These are phyloP conservation scores for Pseudocercospora eumusae DNA, from an alignment of 2,329 filamentous ascomycete genomes.

Conservation along the genomic window DNA sequence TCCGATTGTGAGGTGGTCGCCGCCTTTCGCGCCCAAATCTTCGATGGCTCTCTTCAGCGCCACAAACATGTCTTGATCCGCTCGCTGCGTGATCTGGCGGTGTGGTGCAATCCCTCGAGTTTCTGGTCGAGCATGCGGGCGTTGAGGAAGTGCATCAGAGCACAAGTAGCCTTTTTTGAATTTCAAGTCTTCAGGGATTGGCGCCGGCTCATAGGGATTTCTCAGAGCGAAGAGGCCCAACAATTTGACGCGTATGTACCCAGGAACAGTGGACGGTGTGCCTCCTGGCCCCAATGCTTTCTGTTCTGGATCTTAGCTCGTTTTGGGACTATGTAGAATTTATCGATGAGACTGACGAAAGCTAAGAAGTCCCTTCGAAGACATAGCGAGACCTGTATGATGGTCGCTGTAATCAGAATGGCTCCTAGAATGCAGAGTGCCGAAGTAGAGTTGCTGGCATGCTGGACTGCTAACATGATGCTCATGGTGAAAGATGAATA, in stretches of 20 bases:
- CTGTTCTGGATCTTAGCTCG: constrained; percentile 12
- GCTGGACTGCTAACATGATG: not conserved
- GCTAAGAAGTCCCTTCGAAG: constrained; percentile 10
- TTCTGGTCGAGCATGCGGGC: constrained; percentile 63
- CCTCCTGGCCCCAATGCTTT: constrained; percentile 73
- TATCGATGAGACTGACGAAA: not conserved
- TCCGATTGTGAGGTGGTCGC: constrained; percentile 51
- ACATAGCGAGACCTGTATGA: not conserved
- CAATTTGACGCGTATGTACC: constrained; percentile 73
- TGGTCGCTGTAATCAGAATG: not conserved
- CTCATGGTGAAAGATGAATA: not conserved
- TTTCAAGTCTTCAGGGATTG: constrained; percentile 53
- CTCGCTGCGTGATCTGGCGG: constrained; percentile 71
- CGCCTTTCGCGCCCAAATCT: constrained; percentile 47
- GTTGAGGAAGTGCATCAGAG: constrained; percentile 56
- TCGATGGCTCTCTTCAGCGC: constrained; percentile 57
- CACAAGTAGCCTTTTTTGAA: constrained; percentile 62
- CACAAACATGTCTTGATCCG: constrained; percentile 56
- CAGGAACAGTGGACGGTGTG: constrained; percentile 70
- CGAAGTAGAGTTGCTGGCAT: not conserved
- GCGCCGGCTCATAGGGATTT: constrained; percentile 65
- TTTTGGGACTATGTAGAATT: not conserved
- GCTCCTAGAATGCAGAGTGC: not conserved
- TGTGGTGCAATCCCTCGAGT: constrained; percentile 80
- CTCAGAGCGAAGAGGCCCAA: constrained; percentile 71